Evolutionary conservation across 495 filamentous ascomycete species (phyloP).

Genomic region (Aspergillus panamensis): DNA sequence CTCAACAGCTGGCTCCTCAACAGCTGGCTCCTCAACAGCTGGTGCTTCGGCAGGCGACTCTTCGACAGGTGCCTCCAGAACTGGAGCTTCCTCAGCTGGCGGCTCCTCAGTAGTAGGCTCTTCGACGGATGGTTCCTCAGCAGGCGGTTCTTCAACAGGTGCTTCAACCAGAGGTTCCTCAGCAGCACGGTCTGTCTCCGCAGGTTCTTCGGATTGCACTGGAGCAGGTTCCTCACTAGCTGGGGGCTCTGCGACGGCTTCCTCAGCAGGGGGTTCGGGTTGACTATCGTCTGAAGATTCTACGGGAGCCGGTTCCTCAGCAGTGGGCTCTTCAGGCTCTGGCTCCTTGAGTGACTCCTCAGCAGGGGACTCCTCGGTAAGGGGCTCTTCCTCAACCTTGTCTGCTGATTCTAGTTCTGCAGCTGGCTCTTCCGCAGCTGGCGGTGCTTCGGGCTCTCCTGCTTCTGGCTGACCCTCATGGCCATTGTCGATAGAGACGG

Average conservation of each 20-base stretch:
- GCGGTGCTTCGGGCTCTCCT: not conserved
- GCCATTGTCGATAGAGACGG: not conserved
- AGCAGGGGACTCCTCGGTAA: not conserved
- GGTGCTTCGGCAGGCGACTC: constrained; percentile 2
- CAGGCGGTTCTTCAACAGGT: not conserved
- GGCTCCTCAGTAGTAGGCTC: constrained; percentile 9
- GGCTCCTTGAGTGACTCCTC: not conserved
- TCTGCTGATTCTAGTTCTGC: no score
- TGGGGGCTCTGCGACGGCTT: constrained; percentile 5
- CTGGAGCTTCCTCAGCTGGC: constrained; percentile 13
- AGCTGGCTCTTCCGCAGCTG: constrained; percentile 15
- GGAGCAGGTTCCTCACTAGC: constrained; percentile 4
- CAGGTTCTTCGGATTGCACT: constrained; percentile 10
- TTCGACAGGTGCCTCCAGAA: constrained; percentile 10
- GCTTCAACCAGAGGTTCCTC: constrained; percentile 4
- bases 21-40: constrained; percentile 15
- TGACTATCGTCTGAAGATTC: not conserved
- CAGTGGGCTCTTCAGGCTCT: constrained; percentile 4
- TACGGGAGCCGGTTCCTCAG: not conserved
- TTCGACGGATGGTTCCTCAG: not conserved
- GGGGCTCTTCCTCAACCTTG: no score
- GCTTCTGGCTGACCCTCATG: not conserved
- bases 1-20: constrained; percentile 7
- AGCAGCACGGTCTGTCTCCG: constrained; percentile 1
- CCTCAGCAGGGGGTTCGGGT: constrained; percentile 8